Evolutionary conservation across 192 early-diverging fungal genomes (phyloP), one percentile per base, ranked within the genome.

Genomic region (Coemansia sp.): DNA sequence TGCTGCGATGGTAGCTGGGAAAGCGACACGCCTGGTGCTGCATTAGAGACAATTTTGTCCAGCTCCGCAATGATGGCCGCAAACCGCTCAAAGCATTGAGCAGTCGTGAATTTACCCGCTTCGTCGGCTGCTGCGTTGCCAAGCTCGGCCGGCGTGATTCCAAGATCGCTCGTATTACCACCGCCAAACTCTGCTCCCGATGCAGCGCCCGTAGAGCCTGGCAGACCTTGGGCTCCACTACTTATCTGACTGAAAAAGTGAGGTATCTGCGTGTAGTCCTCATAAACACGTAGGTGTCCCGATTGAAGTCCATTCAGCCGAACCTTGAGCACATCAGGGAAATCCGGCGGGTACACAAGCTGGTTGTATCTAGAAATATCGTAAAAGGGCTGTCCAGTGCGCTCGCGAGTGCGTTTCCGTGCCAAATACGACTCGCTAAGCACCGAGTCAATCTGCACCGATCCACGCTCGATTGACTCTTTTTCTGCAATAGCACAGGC

Each of bases 401-500:
- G 87, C 76, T 95, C 96, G 2, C 96, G 88, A 70, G 96, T 93
- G 66, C 95, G 94, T 78, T 92, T 88, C 39, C 98, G 87, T 48
- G 82, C 88, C 22, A 83, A 61, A 61, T 88, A 96, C 32, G 91
- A 84, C 7, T 86, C 65, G 11, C 81, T 77, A 55, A 99, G 83
- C n/a, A 84, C 72, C 55, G 94, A 90, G 77, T 97, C 95, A 49
- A 99, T 95, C 67, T 97, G 95, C n/a, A 90, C 85, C n/a, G 93
- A 84, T 2, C 95, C 93, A 64, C 96, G 96, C 72, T 97, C 95
- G 69, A 94, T 93, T 2, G 98, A 95, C 25, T 95, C 92, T 72
- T 95, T 94, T 75, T 99, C 95, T 61, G 97, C 92, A 37, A 99
- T 88, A 0, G 94, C 89, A 73, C 95, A 97, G 11, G 92, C 95